Evolutionary conservation across 75 land plant species (phyloP), one percentile per base, ranked within the genome.

Genomic region (Sequoiadendron giganteum): DNA sequence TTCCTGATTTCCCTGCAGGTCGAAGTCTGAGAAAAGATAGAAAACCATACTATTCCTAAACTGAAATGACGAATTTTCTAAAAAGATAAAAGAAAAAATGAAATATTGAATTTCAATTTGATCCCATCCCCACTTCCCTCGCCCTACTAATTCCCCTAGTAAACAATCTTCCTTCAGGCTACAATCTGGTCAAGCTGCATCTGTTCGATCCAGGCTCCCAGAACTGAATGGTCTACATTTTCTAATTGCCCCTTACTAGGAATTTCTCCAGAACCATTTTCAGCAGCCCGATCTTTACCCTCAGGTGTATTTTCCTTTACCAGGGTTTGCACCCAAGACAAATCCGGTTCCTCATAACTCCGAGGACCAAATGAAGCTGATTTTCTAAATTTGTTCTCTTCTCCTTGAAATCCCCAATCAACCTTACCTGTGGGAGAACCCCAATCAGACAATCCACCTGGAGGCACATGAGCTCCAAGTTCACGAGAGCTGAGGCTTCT

Each of bases 291-390:
- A 54, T 90, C 93, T 80, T 88, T 89, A 79, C 90, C 88, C 85
- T 96, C 96, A 8, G 92, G 86, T 38, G 96, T 92, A 25, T 91
- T 88, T 47, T 96, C 97, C 85, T 93, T 95, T 28, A 96, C 96
- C 30, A 94, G 88, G 11, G 93, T 94, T 21, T 95, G 94, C 4
- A 95, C 94, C 97, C 97, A 96, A 13, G 96, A 93, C 21, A 96
- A 21, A 70, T 95, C 96, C 1, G 96, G 95, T 86, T 94, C 95
- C 72, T 94, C 97, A 1, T 89, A 89, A 43, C 87, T 87, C 5
- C 86, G 87, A 40, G 90, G 72, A 0, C 73, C 61, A 70, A 90
- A 90, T 25, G 93, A 93, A 7, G 89, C 65, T 16, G 93, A 91
- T 70, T 90, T 85, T 42, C 88, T 84, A 39, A 93, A 79, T 40